A percentile compares a stretch with the other conserved stretches of the same genome.
Evolutionary conservation across 139 green algal genomes (phyloP).

Genomic region (Volvox africanus): DNA sequence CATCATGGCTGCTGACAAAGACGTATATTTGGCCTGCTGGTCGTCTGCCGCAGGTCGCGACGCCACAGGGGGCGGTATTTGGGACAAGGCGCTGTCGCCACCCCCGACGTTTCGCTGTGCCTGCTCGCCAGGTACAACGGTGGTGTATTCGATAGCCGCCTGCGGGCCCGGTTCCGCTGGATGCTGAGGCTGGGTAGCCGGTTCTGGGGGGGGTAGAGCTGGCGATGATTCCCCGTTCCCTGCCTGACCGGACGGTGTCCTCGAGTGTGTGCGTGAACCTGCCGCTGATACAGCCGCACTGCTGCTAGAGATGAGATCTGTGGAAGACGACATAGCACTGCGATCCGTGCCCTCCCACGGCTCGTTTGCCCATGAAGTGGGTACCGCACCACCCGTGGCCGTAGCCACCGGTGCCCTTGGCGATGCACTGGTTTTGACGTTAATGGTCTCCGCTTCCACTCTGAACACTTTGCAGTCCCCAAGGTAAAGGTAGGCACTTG

Average conservation of each 20-base stretch:
- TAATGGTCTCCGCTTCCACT: constrained; percentile 62
- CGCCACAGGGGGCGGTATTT: not conserved
- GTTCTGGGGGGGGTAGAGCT: not conserved
- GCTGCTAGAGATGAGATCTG: no score
- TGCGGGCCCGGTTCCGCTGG: not conserved
- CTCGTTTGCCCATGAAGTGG: not conserved
- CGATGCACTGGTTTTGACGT: no score
- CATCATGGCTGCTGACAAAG: constrained; percentile 35
- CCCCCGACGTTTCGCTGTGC: not conserved
- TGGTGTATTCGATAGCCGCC: not conserved
- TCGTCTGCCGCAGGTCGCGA: not conserved
- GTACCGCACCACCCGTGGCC: not conserved
- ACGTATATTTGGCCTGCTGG: constrained; percentile 1
- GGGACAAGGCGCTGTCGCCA: not conserved
- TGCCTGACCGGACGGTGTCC: not conserved
- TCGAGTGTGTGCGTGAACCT: not conserved
- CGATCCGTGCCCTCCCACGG: not conserved
- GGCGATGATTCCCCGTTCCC: not conserved
- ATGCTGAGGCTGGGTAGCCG: not conserved
- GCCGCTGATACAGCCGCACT: no score
- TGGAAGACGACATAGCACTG: not conserved
- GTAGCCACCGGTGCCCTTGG: not conserved
- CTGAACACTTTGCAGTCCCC: constrained; percentile 75
- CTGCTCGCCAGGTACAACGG: not conserved
- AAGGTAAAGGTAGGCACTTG: constrained; percentile 48